Evolutionary conservation across 768 basidiomycete genomes (phyloP), one percentile per base, ranked within the genome.

Genomic region (Amylocystis lapponica): DNA sequence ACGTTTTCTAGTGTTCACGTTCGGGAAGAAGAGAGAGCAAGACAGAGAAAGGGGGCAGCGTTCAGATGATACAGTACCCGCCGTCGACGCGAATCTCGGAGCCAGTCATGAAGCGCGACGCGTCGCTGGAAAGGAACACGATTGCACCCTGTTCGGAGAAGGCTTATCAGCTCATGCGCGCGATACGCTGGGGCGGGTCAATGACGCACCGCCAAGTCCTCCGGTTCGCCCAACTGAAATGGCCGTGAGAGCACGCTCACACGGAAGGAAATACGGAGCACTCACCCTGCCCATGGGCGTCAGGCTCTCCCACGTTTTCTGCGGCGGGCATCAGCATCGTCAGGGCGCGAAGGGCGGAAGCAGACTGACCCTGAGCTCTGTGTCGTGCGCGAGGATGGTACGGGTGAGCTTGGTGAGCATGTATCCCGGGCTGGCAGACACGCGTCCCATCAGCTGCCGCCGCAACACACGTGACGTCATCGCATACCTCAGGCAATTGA

Each of bases 371-470:
- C 85, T 83, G 27, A 95, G 72, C 50, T 84, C 86, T 7, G 67
- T 67, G 54, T 95, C 76, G 47, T 78, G 74, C 43, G 83, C 78
- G 35, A 96, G 64, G 54, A 97, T 83, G 12, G 84, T 83, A 58
- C 74, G 82, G 3, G 92, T 95, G 45, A 98, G 71, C 64, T 87
- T 83, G 6, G 93, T 96, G 46, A 90, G 66, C 82, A 95, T 95
- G 69, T 98, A 98, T 8, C 95, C 94, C 17, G 92, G 91, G 54
- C 88, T 90, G 49, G 31, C 16, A 43, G 37, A 43, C 16, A 26
- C 32, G 30, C 27, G 48, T 39, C 41, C 43, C 26, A 38, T 37
- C 36, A 43, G 27, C 40, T 23, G 27, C 26, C 26, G 26, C 22
- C 29, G 32, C 4, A 27, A 31, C 21, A 20, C 32, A 17, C 29